Evolutionary conservation across 2,329 filamentous ascomycete species (phyloP), one percentile per base, ranked within the genome.

Genomic region (Ophiosphaerella narmari): DNA sequence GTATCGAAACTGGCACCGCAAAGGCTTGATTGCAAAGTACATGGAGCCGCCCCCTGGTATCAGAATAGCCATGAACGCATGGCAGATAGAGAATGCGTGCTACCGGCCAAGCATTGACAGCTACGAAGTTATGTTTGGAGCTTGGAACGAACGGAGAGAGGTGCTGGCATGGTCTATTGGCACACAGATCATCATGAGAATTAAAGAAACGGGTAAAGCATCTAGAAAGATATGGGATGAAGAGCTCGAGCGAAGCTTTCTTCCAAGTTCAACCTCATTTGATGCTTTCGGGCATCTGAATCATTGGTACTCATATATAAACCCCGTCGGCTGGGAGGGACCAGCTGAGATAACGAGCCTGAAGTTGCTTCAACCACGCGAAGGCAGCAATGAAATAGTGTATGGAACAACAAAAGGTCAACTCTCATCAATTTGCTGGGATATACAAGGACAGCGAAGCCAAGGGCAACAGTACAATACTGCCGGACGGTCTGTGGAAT

Each of bases 111-210:
- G 77, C 36, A 77, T 86, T 40, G 81, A 85, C 60, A 82, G 80
- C 48, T 83, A 83, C 57, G 82, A 85, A 57, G 69, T 74, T n/a
- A 75, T 72, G 36, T 75, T 74, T 2, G 68, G 69, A 8, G 46
- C 52, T 1, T 70, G 68, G 48, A 67, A 70, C 39, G 73, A 80
- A 40, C 74, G 80, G 55, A 78, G 76, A 59, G 83, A 86, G 61
- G 77, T 83, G 0, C 65, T 87, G 7, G 81, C 78, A 2, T 86
- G 82, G 78, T 83, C 83, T 44, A 84, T 84, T 11, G 85, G 82
- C 1, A 80, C 84, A 2, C 78, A 83, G 49, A 63, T 87, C 8
- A 70, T 81, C 4, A 54, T 85, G 48, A 74, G 80, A 16, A 72
- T 78, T 9, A 80, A 77, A 57, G 72, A 79, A 46, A 75, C 75